Base-by-base conservation (phyloP, 163 green algal genomes). In the Chlorella variabilis region DNA sequence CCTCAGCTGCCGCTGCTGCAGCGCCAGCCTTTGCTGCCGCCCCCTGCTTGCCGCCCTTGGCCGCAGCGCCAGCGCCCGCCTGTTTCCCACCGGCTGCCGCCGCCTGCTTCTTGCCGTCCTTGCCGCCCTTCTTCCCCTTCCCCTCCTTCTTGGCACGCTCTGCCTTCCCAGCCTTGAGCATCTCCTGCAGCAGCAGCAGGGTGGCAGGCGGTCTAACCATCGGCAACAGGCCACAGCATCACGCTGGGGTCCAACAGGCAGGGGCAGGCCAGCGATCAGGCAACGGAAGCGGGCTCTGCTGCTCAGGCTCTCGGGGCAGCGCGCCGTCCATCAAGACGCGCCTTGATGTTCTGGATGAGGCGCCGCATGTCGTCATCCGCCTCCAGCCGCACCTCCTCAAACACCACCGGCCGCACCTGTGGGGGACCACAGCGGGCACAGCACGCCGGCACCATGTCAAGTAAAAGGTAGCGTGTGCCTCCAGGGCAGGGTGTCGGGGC, bases 321-420 rank as follows among this genome's bases (percentile, higher is more conserved):
- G n/a, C n/a, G n/a, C n/a, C n/a, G n/a, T n/a, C n/a, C n/a, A n/a
- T n/a, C n/a, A n/a, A n/a, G n/a, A n/a, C 56, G 18, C 38, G 91
- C 91, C 88, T 97, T 96, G 36, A 98, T 89, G 86, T 96, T 97
- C 67, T 92, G 65, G 58, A 98, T 91, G 83, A 98, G 89, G 34
- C 91, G 84, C 9, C 89, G 80, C 93, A 98, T 97, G 87, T 98
- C 95, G n/a, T 92, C 88, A 66, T 98, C 95, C 36, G 96, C 94
- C 85, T 94, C 86, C 80, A 87, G 65, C n/a, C 95, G 88, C 56
- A 98, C 88, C 83, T 97, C 91, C 86, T 98, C 95, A 86, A 96
- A 96, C 51, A 98, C 94, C 21, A 96, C 87, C 8, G 94, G 94
- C 67, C 94, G 89, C 86, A 98, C 83, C 75, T 81, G 71, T 27